Base-by-base conservation (phyloP, 2,329 filamentous ascomycete species). In the Ophiostoma sp. region DNA sequence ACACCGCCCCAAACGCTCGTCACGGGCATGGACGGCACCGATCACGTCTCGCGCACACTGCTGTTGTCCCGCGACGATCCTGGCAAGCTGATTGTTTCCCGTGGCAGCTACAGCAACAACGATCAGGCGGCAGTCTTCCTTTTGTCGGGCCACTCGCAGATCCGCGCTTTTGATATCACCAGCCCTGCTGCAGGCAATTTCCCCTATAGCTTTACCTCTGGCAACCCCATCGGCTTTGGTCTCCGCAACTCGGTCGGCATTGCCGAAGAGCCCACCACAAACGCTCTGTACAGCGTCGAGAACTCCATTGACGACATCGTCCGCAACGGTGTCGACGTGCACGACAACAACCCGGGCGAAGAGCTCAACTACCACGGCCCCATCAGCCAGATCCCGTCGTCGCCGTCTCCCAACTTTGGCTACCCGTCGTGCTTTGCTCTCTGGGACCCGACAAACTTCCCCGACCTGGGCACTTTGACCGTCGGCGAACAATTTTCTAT, bases 341-440 rank as follows among this genome's bases (percentile, higher is more conserved):
- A 92, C 77, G 82, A 88, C 76, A 83, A 90, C 75, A 93, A 93
- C 78, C 91, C 91, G 0, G 91, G 88, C 25, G 91, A 93, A 78
- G 90, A 93, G 80, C 80, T 93, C 79, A 93, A 93, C 80, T 92
- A 87, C 79, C 88, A 91, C 76, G 91, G 91, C 1, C 85, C 93
- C 69, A 83, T 92, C 48, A 77, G 80, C 74, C 78, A 80, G 17
- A 77, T 80, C 11, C 76, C 76, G 0, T 78, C 77, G 5, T 19
- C 31, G 19, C 7, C 48, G 4, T 31, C 31, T 3, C 81, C 80
- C 2, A 93, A 93, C 80, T 91, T 91, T 78, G 92, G 92, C 28
- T 94, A 93, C 78, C 92, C 92, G 1, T 81, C 84, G 63, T 94
- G 92, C 82, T 92, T 89, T 77, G 84, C 91, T 0, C 84, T 91